Evolutionary conservation across 75 land plant genomes (phyloP), one percentile per base, ranked within the genome.

Genomic region (Picea glauca): DNA sequence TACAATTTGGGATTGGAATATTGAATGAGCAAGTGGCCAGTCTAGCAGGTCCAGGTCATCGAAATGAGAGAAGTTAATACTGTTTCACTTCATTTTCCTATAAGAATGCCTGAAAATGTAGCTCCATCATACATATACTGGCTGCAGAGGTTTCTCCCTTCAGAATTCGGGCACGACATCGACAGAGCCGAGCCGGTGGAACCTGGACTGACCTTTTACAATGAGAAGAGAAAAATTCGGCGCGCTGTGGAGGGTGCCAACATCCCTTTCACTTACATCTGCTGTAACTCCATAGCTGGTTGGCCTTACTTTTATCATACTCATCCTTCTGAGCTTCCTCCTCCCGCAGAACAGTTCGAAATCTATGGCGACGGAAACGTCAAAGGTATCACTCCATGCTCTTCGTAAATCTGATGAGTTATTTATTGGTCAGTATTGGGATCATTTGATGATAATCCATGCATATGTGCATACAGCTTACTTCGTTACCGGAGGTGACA

Each of bases 331-430:
- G 58, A 35, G 50, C 9, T 79, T 15, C 75, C 77, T 66, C 80
- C 80, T 50, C 80, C 80, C 15, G 17, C 32, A 14, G 77, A 78
- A 30, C n/a, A 60, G 31, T 26, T 85, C 60, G 59, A 60, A 67
- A 72, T 85, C 72, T 79, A 77, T n/a, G 87, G 87, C n/a, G 72
- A 78, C n/a, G 87, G 87, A 14, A 64, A 85, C 62, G 65, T 58
- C 35, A 84, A 84, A 65, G 58, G 86, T 85, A 67, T 50, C 11
- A 50, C 56, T 50, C 56, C 12, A 9, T 9, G 11, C 11, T 50
- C 56, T 1, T 9, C 11, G 11, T 9, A 50, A 50, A 50, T 9
- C 56, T 50, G 56, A 7, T 5, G 5, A 46, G 9, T 8, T 46
- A 46, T 46, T 46, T 46, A 46, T 46, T 46, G 50, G 50, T 50